Percentiles rank a stretch among this genome's conserved stretches.
phyloP scores from a whole-genome alignment of 176 grass and related monocot genomes.

The Phoenix roebelenii region DNA sequence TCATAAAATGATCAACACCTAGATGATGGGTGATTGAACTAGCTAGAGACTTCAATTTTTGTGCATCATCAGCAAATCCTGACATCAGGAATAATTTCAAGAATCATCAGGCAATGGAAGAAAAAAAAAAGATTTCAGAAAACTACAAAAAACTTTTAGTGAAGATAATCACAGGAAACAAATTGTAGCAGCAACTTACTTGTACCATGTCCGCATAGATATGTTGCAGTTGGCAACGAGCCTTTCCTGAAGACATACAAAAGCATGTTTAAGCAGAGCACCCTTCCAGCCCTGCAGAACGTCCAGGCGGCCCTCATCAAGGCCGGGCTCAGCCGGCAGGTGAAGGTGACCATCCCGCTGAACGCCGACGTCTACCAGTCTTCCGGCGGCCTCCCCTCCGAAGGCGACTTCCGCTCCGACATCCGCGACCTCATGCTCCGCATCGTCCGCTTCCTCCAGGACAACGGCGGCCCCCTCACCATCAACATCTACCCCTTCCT shows the following conservation, averaged over 20 bases:
- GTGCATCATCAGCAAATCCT: no score
- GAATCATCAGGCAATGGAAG: no score
- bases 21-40: no score
- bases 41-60: no score
- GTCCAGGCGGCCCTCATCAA: constrained; percentile 89
- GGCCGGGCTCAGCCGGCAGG: constrained; percentile 51
- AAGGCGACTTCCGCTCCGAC: constrained; percentile 74
- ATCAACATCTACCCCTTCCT: constrained; percentile 99
- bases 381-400: constrained; percentile 34
- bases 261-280: constrained; percentile 47
- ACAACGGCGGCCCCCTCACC: constrained; percentile 48
- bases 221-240: constrained; percentile 83
- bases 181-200: not conserved
- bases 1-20: no score
- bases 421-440: constrained; percentile 54
- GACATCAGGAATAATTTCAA: no score
- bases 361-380: constrained; percentile 96
- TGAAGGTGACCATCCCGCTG: constrained; percentile 67
- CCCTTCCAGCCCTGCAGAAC: constrained; percentile 71
- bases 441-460: constrained; percentile 65
- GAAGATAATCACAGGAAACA: no score
- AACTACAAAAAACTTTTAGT: no score
- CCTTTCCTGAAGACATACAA: constrained; percentile 92
- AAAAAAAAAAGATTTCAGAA: no score
- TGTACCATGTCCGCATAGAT: constrained; percentile 7